Percentiles rank a stretch among this genome's conserved stretches.
Evolutionary conservation across 305 asterid species (phyloP).

Genomic region (Coffea humblotiana): DNA sequence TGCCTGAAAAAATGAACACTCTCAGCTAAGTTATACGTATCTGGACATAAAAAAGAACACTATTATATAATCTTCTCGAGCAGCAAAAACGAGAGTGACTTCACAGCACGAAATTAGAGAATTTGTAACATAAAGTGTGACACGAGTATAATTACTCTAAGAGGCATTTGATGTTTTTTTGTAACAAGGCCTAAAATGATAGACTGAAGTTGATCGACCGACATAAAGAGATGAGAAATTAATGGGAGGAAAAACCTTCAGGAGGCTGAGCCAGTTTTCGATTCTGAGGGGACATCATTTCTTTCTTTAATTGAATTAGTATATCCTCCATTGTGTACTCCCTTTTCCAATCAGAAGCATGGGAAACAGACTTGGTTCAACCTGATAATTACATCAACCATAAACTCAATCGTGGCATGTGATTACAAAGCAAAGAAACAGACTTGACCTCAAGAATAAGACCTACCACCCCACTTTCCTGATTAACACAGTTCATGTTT

Average conservation of each 20-base stretch:
- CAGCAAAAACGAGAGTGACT: not conserved
- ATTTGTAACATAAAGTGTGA: not conserved
- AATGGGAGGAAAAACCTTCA: slow-evolving; percentile 44
- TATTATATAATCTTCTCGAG: no score
- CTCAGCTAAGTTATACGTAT: not conserved
- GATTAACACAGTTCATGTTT: slow-evolving; percentile 77
- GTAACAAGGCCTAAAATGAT: no score
- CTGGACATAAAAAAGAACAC: not conserved
- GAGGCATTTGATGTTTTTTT: not conserved
- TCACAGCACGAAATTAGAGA: not conserved
- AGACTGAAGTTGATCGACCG: no score
- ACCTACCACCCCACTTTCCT: slow-evolving; percentile 73
- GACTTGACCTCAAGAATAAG: slow-evolving; percentile 3
- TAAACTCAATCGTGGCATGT: slow-evolving; percentile 9
- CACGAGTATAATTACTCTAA: not conserved
- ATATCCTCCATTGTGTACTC: slow-evolving; percentile 87
- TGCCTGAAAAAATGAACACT: slow-evolving; percentile 45
- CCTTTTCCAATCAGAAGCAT: slow-evolving; percentile 78
- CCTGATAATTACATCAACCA: slow-evolving; percentile 38
- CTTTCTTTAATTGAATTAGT: slow-evolving; percentile 67
- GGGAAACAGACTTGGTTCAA: slow-evolving; percentile 64
- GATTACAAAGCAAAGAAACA: not conserved
- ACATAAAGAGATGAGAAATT: not conserved
- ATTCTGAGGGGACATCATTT: slow-evolving; percentile 81
- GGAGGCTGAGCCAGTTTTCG: slow-evolving; percentile 77